These are phyloP conservation scores for Amyloporia xantha DNA, from an alignment of 768 basidiomycete genomes.

Conservation along the genomic window DNA sequence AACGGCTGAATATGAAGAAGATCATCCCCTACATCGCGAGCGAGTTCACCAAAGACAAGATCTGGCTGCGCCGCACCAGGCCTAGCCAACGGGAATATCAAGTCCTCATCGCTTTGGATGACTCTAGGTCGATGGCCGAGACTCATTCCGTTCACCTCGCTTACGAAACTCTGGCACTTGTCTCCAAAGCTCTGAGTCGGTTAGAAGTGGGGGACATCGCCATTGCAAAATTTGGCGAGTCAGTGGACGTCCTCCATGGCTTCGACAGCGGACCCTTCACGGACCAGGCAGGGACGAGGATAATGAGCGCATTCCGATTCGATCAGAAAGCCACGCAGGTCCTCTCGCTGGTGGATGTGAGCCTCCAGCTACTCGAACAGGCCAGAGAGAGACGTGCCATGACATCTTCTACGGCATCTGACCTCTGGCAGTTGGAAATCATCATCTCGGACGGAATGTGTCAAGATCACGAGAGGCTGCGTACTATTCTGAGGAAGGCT, in stretches of 20 bases:
- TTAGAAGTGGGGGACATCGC: constrained; percentile 95
- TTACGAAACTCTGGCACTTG: constrained; percentile 87
- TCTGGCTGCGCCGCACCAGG: constrained; percentile 92
- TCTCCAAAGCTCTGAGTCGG: constrained; percentile 82
- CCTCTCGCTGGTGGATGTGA: constrained; percentile 72
- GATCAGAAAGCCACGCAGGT: constrained; percentile 88
- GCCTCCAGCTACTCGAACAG: constrained; percentile 64
- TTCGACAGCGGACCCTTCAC: constrained; percentile 79
- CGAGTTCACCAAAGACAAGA: constrained; percentile 99
- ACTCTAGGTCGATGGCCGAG: constrained; percentile 95
- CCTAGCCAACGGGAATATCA: constrained; percentile 96
- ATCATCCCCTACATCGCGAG: constrained; percentile 97
- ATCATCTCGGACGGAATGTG: constrained; percentile 99
- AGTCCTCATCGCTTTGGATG: constrained; percentile 88
- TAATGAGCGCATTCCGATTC: constrained; percentile 84
- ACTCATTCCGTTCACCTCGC: constrained; percentile 89
- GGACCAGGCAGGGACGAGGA: constrained; percentile 71
- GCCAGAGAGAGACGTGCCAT: constrained; percentile 62
- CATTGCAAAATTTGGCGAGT: constrained; percentile 85
- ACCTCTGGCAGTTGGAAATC: constrained; percentile 96
- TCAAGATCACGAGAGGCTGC: constrained; percentile 86
- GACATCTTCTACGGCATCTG: constrained; percentile 59
- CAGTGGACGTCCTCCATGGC: constrained; percentile 81
- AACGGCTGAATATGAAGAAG: constrained; percentile 97
- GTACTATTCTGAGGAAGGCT: constrained; percentile 74